These are phyloP conservation scores for Aureobasidium pullulans DNA, from an alignment of 2,329 filamentous ascomycete genomes.

Conservation along the genomic window DNA sequence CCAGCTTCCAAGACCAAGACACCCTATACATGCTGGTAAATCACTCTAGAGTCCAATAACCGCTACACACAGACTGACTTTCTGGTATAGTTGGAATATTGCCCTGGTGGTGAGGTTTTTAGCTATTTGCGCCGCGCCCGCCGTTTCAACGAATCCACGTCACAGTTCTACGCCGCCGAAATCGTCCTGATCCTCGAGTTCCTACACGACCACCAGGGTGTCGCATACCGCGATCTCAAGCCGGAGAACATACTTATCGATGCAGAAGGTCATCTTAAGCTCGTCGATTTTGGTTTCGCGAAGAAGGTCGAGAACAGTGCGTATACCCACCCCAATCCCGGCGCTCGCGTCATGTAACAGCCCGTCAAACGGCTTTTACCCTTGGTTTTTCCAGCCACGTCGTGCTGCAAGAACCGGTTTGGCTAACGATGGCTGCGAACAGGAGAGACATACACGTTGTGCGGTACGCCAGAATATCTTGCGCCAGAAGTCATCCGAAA, in stretches of 20 bases:
- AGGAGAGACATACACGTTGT: conserved; percentile 74
- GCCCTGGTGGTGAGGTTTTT: conserved; percentile 78
- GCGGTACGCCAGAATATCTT: conserved; percentile 76
- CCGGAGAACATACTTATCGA: conserved; percentile 77
- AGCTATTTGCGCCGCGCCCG: conserved; percentile 71
- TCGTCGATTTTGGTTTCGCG: conserved; percentile 80
- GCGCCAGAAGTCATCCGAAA: conserved; percentile 80
- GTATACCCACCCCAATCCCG: neutral
- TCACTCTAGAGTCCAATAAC: neutral
- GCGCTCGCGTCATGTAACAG: neutral
- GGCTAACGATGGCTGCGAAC: conserved; percentile 1
- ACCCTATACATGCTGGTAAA: conserved; percentile 68
- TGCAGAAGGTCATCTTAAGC: conserved; percentile 68
- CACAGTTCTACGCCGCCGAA: conserved; percentile 76
- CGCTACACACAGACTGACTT: neutral
- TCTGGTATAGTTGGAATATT: conserved; percentile 58
- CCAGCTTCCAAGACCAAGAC: conserved; percentile 72
- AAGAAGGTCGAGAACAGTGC: conserved; percentile 62
- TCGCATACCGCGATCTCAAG: conserved; percentile 76
- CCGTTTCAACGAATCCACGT: conserved; percentile 70
- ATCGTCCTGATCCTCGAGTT: conserved; percentile 77
- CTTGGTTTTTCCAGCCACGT: neutral
- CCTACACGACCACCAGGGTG: conserved; percentile 69
- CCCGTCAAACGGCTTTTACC: neutral
- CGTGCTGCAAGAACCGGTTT: neutral